Base-by-base conservation (phyloP, 257 asterid genomes). In the Solanum chmielewskii region DNA sequence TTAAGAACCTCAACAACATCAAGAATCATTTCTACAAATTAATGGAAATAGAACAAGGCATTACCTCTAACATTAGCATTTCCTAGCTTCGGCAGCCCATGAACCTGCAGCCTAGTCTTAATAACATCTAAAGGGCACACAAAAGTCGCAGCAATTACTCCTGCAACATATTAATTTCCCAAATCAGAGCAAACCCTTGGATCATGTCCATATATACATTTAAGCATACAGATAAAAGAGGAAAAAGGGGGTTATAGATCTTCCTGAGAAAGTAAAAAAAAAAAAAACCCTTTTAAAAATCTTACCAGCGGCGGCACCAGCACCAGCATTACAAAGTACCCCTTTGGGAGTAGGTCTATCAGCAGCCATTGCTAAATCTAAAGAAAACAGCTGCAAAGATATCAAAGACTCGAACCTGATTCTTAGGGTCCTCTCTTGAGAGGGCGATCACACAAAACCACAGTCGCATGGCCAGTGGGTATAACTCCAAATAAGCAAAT, bases 111-210 rank as follows among this genome's bases (percentile, higher is more conserved):
- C 93, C 98, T 93, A 89, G 99, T 97, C 96, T 97, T 97, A 81
- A 97, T 97, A 91, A 97, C 98, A 94, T 97, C 99, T 86, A 97
- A 90, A 68, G 98, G 99, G 89, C 99, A 97, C 62, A 97, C 98
- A 93, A 97, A 97, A 23, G 98, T 92, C 87, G 99, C 99, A 49
- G 98, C 99, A 91, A 97, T 93, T 77, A 96, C 96, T 39, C 99
- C 99, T 97, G 97, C 93, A 87, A 77, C 89, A 88, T 68, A 88
- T 52, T 29, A 89, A 88, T 88, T 23, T 86, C 83, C 70, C 83
- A 35, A 37, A 74, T 64, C 80, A 35, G 76, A 62, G 11, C 64
- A 86, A 49, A 13, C 74, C 27, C 44, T 47, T 29, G 29, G 15
- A 75, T 41, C 59, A 41, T 41, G 3, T 41, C 59, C 59, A 37